Evolutionary conservation across 108 stramenopile species (phyloP).

Genomic region (Discostella pseudostelligera): DNA sequence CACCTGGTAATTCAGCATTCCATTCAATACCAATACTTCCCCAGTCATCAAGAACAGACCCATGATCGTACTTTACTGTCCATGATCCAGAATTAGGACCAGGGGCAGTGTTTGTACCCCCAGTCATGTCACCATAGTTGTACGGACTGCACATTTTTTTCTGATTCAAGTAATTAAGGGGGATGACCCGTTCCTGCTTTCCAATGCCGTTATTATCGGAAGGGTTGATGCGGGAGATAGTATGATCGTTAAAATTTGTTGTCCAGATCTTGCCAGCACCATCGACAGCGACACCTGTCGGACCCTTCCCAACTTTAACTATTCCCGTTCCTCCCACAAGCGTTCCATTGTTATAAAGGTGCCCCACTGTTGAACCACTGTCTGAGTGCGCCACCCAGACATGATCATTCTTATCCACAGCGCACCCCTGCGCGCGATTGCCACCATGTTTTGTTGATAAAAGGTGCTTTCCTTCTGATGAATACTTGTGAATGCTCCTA

Average conservation of each 20-base stretch:
- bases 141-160: neutral
- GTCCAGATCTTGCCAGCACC: neutral
- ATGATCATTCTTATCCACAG: neutral
- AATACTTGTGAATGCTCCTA: neutral
- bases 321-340: neutral
- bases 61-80: neutral
- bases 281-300: neutral
- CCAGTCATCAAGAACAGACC: neutral
- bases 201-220: neutral
- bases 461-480: neutral
- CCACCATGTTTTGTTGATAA: neutral
- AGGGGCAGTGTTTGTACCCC: neutral
- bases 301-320: neutral
- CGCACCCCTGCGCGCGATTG: neutral
- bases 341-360: neutral
- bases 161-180: too few species aligned
- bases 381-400: neutral
- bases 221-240: neutral
- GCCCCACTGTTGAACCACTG: neutral
- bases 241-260: neutral
- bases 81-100: neutral
- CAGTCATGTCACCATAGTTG: slow-evolving; percentile 1
- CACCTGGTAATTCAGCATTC: neutral
- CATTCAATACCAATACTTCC: neutral
- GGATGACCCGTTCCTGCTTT: neutral